These are phyloP conservation scores for Pecoramyces ruminantium DNA, from an alignment of 192 early-diverging fungal species.

Conservation along the genomic window DNA sequence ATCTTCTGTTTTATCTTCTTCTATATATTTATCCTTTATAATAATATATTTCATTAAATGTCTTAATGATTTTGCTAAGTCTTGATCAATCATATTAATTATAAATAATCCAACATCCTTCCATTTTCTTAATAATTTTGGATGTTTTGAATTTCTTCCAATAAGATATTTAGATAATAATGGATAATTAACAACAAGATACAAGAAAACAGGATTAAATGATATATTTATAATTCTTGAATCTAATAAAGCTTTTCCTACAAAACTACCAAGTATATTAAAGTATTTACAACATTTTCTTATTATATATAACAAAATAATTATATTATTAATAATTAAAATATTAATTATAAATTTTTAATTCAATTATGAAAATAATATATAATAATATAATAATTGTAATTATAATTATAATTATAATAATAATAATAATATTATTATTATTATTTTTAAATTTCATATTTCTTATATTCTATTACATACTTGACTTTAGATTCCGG, in stretches of 20 bases:
- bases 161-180: not conserved
- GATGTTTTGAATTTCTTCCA: not conserved
- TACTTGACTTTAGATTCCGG: not conserved
- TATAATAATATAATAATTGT: no score
- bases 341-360: no score
- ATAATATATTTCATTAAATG: constrained; percentile 45
- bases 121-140: constrained; percentile 14
- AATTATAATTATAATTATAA: no score
- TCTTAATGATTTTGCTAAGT: constrained; percentile 43
- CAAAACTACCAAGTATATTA: constrained; percentile 61
- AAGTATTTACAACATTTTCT: constrained; percentile 46
- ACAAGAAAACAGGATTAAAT: constrained; percentile 56
- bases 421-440: no score
- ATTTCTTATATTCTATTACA: no score
- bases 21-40: constrained; percentile 35
- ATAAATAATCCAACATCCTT: constrained; percentile 9
- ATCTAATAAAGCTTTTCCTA: constrained; percentile 78
- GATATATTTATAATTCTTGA: constrained; percentile 70
- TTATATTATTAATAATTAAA: no score
- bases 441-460: no score
- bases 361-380: no score
- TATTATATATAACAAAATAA: constrained; percentile 2
- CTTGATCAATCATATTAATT: constrained; percentile 38
- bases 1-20: constrained; percentile 12
- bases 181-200: constrained; percentile 4